A percentile compares a stretch with the other conserved stretches of the same genome.
phyloP scores from a whole-genome alignment of 805 yeast genomes.

The Wickerhamiella occidentalis region DNA sequence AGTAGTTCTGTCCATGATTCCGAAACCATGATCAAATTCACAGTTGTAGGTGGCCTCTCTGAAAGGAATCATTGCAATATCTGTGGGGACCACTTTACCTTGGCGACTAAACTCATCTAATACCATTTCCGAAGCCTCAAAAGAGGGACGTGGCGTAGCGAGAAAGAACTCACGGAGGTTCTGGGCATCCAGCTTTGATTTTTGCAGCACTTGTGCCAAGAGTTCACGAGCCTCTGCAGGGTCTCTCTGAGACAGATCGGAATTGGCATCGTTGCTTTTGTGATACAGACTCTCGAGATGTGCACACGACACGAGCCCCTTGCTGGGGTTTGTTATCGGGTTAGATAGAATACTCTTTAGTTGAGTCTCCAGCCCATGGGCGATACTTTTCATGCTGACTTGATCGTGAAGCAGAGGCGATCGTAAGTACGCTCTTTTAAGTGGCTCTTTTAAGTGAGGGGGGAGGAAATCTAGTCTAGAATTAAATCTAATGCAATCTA shows the following conservation, averaged over 20 bases:
- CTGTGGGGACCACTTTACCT: constrained; percentile 13
- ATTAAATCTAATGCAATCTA: background rate
- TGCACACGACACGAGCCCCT: constrained; percentile 20
- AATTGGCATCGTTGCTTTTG: constrained; percentile 18
- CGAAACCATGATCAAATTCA: constrained; percentile 44
- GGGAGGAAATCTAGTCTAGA: too few species aligned
- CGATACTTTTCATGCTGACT: constrained; percentile 9
- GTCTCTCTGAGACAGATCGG: constrained; percentile 18
- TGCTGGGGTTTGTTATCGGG: constrained; percentile 1
- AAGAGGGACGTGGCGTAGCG: constrained; percentile 16
- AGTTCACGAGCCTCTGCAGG: constrained; percentile 19
- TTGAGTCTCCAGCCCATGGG: constrained; percentile 7
- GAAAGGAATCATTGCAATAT: constrained; percentile 47
- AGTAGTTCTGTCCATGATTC: constrained; percentile 47
- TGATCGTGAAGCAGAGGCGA: background rate
- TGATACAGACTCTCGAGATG: constrained; percentile 18
- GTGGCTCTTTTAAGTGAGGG: too few species aligned
- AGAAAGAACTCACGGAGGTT: constrained; percentile 21
- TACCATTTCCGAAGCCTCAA: constrained; percentile 17
- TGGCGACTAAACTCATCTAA: constrained; percentile 17
- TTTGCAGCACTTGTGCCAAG: constrained; percentile 17
- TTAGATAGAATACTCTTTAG: background rate
- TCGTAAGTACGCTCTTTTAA: too few species aligned
- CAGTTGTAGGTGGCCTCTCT: constrained; percentile 47
- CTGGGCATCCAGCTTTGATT: constrained; percentile 15